These are phyloP conservation scores for Ganoderma lucidum DNA, from an alignment of 1,284 basidiomycete genomes.

Conservation along the genomic window DNA sequence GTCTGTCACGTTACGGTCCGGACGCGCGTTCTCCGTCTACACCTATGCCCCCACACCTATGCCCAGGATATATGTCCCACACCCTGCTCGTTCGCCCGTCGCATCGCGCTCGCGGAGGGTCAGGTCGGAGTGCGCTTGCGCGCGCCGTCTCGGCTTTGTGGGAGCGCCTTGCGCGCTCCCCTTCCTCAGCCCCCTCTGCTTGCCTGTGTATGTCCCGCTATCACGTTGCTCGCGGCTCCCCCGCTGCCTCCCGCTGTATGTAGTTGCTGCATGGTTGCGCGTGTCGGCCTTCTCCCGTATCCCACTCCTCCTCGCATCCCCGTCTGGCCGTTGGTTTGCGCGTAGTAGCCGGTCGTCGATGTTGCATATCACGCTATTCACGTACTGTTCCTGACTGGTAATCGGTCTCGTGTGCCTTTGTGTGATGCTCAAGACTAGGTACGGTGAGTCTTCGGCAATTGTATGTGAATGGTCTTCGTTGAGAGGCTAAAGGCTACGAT, in stretches of 20 bases:
- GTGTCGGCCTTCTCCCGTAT: slow-evolving; percentile 17
- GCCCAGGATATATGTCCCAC: slow-evolving; percentile 29
- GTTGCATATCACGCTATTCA: slow-evolving; percentile 36
- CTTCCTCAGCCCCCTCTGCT: neutral
- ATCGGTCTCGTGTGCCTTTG: neutral
- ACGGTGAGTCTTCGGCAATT: too few relatives aligned
- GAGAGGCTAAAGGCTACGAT: too few relatives aligned
- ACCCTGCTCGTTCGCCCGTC: slow-evolving; percentile 16
- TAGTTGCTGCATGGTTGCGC: slow-evolving; percentile 25
- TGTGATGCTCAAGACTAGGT: neutral
- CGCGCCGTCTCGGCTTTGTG: slow-evolving; percentile 3
- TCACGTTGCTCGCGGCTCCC: slow-evolving; percentile 18
- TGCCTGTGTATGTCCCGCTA: slow-evolving; percentile 7
- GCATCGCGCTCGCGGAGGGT: slow-evolving; percentile 23
- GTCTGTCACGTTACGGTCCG: slow-evolving; percentile 7
- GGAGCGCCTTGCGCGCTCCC: too few relatives aligned
- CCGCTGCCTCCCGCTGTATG: slow-evolving; percentile 10
- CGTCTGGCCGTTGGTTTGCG: slow-evolving; percentile 21
- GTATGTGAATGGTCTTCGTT: too few relatives aligned
- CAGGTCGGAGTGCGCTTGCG: slow-evolving; percentile 29
- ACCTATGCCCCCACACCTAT: slow-evolving; percentile 29
- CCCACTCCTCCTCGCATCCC: neutral
- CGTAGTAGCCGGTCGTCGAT: slow-evolving; percentile 33
- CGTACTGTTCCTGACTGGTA: slow-evolving; percentile 31
- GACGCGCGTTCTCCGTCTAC: slow-evolving; percentile 17